Evolutionary conservation across 768 basidiomycete genomes (phyloP), one percentile per base, ranked within the genome.

Genomic region (Suillus paluster): DNA sequence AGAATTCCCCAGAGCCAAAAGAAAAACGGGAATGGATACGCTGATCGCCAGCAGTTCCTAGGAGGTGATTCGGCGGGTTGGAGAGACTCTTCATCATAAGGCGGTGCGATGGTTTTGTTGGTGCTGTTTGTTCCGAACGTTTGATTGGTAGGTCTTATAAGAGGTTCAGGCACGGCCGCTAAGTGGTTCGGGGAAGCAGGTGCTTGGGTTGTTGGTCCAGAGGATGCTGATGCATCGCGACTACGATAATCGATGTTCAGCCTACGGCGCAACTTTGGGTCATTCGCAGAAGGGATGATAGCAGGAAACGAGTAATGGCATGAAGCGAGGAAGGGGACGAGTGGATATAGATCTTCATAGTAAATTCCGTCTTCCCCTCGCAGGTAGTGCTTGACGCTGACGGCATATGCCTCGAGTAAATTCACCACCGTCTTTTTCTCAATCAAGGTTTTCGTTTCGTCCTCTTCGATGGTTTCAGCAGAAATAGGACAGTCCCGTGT

Each of bases 371-470:
- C 80, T 67, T 81, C 80, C 11, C 86, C 86, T 36, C 89, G 80
- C 21, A 89, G 74, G 69, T 90, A 90, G 70, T 90, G 89, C 72
- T 90, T 90, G 19, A 86, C 77, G 5, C 89, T 81, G 39, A 89
- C 83, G 2, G 81, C 80, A 64, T 82, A 90, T 0, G 86, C 88
- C 70, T 88, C 87, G 19, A 89, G 69, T 27, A 90, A 78, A 68
- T 90, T 89, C 63, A 91, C 83, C 0, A 83, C 81, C 0, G 88
- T 83, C 75, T 90, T 90, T 72, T 88, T 89, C 71, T 90, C 89
- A 53, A 90, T 71, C 58, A 89, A 67, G 0, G 78, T 73, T 14
- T 82, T 81, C 2, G 82, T 77, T 62, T 75, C 83, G 77, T 60
- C 81, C 53, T 77, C 68, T 10, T 71, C 73, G 10, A 25, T 10